Evolutionary conservation across 2,329 filamentous ascomycete species (phyloP).

Genomic region (Cercospora zeina): DNA sequence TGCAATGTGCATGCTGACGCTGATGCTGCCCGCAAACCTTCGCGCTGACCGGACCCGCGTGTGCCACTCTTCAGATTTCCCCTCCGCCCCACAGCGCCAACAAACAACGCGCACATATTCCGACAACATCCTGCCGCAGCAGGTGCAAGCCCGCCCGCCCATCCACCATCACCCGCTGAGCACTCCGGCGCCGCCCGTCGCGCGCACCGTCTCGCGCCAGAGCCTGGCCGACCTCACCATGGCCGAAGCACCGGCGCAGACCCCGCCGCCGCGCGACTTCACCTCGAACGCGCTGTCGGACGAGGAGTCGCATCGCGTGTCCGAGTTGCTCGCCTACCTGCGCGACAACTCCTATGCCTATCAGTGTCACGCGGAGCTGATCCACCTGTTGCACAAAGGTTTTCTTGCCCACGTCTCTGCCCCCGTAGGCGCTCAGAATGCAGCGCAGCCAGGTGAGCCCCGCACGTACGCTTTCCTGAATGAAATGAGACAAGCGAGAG

Average conservation of each 20-base stretch:
- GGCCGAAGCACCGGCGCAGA: conserved; percentile 49
- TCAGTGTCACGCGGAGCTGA: conserved; percentile 50
- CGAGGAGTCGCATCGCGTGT: conserved; percentile 48
- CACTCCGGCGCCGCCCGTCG: conserved; percentile 38
- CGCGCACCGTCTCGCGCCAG: conserved; percentile 45
- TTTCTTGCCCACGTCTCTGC: conserved; percentile 46
- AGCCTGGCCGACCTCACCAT: conserved; percentile 51
- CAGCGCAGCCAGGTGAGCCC: conserved; percentile 36
- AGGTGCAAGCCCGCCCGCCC: conserved; percentile 38
- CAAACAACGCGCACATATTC: conserved; percentile 43
- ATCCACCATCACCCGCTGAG: conserved; percentile 22
- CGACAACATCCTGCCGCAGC: conserved; percentile 34
- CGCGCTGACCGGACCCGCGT: conserved; percentile 23
- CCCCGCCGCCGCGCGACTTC: conserved; percentile 47
- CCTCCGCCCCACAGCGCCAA: conserved; percentile 51
- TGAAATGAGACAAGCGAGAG: conserved; percentile 53
- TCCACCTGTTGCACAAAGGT: conserved; percentile 52
- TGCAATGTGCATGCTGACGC: conserved; percentile 18
- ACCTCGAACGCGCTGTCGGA: conserved; percentile 47
- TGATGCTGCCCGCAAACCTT: background rate
- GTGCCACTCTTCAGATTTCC: conserved; percentile 46
- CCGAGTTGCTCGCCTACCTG: conserved; percentile 47
- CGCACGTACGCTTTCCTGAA: conserved; percentile 48
- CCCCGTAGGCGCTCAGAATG: conserved; percentile 29
- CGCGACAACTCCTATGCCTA: conserved; percentile 53